Evolutionary conservation across 2,329 filamentous ascomycete genomes (phyloP), one percentile per base, ranked within the genome.

Genomic region (Graphium sp.): DNA sequence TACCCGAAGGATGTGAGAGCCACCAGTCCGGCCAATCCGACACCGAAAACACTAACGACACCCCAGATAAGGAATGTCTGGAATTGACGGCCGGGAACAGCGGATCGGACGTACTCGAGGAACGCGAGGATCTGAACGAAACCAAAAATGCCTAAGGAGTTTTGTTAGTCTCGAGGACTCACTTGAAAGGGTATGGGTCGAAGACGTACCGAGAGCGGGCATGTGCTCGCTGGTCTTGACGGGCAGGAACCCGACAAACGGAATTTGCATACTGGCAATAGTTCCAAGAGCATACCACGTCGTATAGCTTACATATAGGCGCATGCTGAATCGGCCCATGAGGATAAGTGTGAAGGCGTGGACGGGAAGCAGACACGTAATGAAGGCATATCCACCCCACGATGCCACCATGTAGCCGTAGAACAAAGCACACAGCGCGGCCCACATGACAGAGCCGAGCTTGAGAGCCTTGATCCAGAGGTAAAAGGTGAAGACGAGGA

Each of bases 341-440:
- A 79, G 82, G 46, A 98, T 77, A 40, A 98, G 66, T 26, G 93
- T 83, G 43, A 98, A 85, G 6, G 82, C 75, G 54, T 98, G 89
- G 40, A 98, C 70, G 21, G 89, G 89, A 34, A 98, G 74, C 55
- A 98, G 60, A 52, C 92, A 94, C 35, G 91, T 98, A 48, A 98
- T 98, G 69, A 98, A 98, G 45, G 93, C 89, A 53, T 98, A 98
- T 48, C 89, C 89, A 66, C 89, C 89, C 89, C 89, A 98, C 12
- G 91, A 92, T 27, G 87, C 89, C 38, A 98, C 89, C 89, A 98
- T 98, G 72, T 98, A 98, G 47, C 89, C 89, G 56, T 98, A 98
- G 59, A 91, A 95, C 31, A 98, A 66, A 24, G 89, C 89, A 42
- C 85, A 89, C 37, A 94, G 63, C 21, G 82, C 85, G 42, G 84